Evolutionary conservation across 2,329 filamentous ascomycete species (phyloP).

Genomic region (Penicillium sp.): DNA sequence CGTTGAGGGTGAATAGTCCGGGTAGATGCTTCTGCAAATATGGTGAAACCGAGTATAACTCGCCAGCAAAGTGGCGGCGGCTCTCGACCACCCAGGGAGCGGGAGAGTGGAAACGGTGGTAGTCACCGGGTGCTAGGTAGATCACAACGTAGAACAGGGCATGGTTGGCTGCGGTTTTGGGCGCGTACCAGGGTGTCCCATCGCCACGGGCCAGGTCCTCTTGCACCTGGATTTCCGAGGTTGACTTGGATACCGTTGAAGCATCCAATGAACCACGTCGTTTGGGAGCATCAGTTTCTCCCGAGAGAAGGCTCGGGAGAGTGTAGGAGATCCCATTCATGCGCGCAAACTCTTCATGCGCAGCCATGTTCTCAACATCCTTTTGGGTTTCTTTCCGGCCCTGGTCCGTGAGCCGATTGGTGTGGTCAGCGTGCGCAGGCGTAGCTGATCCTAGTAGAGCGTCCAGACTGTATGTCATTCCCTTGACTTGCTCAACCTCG

Average conservation of each 20-base stretch:
- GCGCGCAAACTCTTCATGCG: conserved; percentile 84
- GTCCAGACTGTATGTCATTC: conserved; percentile 94
- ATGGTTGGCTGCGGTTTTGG: conserved; percentile 53
- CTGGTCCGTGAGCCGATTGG: conserved; percentile 28
- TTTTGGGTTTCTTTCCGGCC: conserved; percentile 28
- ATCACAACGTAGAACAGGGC: conserved; percentile 88
- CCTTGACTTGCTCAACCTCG: conserved; percentile 96
- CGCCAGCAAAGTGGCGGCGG: conserved; percentile 92
- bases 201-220: conserved; percentile 70
- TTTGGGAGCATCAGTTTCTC: conserved; percentile 42
- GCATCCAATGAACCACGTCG: conserved; percentile 59
- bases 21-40: conserved; percentile 89
- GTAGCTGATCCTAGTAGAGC: conserved; percentile 66
- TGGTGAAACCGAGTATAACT: conserved; percentile 87
- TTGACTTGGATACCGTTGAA: conserved; percentile 56
- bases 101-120: conserved; percentile 95
- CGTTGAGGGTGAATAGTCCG: conserved; percentile 91
- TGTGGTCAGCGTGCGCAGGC: conserved; percentile 36
- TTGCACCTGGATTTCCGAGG: conserved; percentile 73
- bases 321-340: conserved; percentile 96
- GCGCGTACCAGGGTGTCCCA: conserved; percentile 57
- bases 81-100: conserved; percentile 90
- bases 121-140: conserved; percentile 93
- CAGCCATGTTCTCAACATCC: conserved; percentile 58
- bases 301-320: conserved; percentile 76